A percentile compares a stretch with the other conserved stretches of the same genome.
Conservation (phyloP, 441 rosid genomes). For the Pelargonium fulgidum region DNA sequence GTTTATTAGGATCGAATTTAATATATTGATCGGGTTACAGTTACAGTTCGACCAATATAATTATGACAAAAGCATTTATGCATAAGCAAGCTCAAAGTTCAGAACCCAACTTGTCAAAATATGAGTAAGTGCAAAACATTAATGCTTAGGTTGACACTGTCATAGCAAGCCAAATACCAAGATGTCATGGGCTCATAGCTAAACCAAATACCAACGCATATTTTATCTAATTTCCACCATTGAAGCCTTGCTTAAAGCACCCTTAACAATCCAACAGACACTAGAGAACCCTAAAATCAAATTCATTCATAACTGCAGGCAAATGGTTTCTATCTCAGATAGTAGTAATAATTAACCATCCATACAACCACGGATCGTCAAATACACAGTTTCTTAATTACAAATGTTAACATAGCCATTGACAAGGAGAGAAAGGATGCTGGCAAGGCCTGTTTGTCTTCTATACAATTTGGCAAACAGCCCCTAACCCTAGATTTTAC, state of each 20-base stretch:
- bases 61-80: too few species aligned
- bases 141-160: too few species aligned
- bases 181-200: too few species aligned
- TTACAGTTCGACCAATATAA: too few species aligned
- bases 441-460: slow-evolving; percentile 8
- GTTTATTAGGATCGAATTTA: too few species aligned
- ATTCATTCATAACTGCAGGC: background rate
- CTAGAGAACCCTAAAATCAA: background rate
- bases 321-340: background rate
- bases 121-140: too few species aligned
- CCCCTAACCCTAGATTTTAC: slow-evolving; percentile 18
- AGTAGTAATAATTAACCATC: background rate
- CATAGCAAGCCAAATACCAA: too few species aligned
- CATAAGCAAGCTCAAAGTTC: too few species aligned
- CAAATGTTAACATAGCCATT: background rate
- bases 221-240: background rate
- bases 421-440: slow-evolving; percentile 6
- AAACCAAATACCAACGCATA: too few species aligned
- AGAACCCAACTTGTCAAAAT: too few species aligned
- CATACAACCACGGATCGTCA: slow-evolving; percentile 12
- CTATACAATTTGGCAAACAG: slow-evolving; percentile 34
- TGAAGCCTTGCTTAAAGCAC: background rate
- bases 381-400: slow-evolving; percentile 1
- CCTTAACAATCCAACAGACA: background rate
- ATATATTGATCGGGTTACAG: too few species aligned